Percentiles rank a stretch among this genome's conserved stretches.
These are phyloP conservation scores for Blastobotrys robertii DNA, from an alignment of 805 yeast genomes.

Conservation along the genomic window DNA sequence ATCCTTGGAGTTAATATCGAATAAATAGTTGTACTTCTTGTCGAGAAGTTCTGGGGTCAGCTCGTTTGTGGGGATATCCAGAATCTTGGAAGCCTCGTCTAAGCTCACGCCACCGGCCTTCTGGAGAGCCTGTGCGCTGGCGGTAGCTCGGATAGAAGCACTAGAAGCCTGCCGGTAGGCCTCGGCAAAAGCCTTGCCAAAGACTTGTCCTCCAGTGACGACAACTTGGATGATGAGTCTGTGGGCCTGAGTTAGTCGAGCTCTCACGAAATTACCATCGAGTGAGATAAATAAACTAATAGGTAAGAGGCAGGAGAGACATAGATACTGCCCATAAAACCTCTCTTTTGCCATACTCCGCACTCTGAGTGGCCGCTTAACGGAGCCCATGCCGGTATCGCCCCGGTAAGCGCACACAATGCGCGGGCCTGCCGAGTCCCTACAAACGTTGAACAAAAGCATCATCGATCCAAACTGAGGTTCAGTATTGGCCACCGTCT, in stretches of 20 bases:
- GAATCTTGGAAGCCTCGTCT: slow-evolving; percentile 85
- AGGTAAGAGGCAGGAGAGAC: too few species aligned
- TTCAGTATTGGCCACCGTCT: too few species aligned
- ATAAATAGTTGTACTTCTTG: slow-evolving; percentile 70
- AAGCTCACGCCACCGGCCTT: slow-evolving; percentile 68
- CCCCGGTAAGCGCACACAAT: too few species aligned
- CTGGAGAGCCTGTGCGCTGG: slow-evolving; percentile 34
- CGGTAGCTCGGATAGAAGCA: slow-evolving; percentile 61
- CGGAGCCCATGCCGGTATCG: too few species aligned
- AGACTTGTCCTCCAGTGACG: slow-evolving; percentile 90
- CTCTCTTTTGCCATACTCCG: too few species aligned
- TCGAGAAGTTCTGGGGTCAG: slow-evolving; percentile 43
- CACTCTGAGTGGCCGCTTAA: too few species aligned
- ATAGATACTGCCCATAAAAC: too few species aligned
- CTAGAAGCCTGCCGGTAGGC: slow-evolving; percentile 96
- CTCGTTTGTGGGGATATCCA: slow-evolving; percentile 59
- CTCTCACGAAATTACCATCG: background rate
- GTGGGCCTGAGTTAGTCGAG: slow-evolving; percentile 51
- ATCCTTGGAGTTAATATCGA: slow-evolving; percentile 82
- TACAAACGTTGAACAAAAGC: too few species aligned
- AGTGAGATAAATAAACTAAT: too few species aligned
- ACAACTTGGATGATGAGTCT: slow-evolving; percentile 81
- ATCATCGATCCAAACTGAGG: too few species aligned
- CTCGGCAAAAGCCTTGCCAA: slow-evolving; percentile 92
- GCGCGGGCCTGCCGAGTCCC: too few species aligned